A percentile compares a stretch with the other conserved stretches of the same genome.
These are phyloP conservation scores for Coemansia sp. DNA, from an alignment of 192 early-diverging fungal species.

Conservation along the genomic window DNA sequence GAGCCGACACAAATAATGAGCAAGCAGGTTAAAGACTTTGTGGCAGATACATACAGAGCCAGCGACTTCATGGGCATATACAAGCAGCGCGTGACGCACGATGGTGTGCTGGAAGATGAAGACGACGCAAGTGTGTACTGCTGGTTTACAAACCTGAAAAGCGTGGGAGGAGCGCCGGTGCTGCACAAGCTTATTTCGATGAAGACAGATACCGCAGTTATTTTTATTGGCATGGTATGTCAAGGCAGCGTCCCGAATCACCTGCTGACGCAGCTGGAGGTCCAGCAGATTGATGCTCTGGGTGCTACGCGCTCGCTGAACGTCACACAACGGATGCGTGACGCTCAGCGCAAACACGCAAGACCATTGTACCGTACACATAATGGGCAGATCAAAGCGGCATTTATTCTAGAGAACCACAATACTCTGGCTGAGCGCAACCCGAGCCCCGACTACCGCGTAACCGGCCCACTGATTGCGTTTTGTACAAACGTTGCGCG, in stretches of 20 bases:
- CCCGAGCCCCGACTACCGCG: background rate
- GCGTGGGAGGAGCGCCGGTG: background rate
- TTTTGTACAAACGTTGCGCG: conserved; percentile 32
- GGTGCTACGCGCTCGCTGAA: background rate
- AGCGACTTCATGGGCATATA: conserved; percentile 2
- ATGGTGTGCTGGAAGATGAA: background rate
- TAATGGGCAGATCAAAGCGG: conserved; percentile 28
- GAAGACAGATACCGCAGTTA: background rate
- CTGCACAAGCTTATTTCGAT: background rate
- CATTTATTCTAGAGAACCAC: conserved; percentile 30
- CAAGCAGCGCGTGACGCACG: background rate
- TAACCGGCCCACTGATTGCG: conserved; percentile 27
- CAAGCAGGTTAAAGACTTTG: background rate
- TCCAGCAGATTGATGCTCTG: too few relatives aligned
- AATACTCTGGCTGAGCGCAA: background rate
- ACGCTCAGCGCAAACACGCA: background rate
- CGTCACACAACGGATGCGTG: background rate
- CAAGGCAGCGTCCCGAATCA: background rate
- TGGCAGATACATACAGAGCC: background rate
- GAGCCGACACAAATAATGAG: background rate
- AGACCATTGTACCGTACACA: conserved; percentile 24
- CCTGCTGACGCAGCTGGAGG: background rate
- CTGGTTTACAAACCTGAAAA: background rate
- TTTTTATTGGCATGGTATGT: background rate
- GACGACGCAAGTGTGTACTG: conserved; percentile 1